Percentiles rank a stretch among this genome's conserved stretches.
Conservation (phyloP, 1,139 yeast species). For the Taphrina betulina region DNA sequence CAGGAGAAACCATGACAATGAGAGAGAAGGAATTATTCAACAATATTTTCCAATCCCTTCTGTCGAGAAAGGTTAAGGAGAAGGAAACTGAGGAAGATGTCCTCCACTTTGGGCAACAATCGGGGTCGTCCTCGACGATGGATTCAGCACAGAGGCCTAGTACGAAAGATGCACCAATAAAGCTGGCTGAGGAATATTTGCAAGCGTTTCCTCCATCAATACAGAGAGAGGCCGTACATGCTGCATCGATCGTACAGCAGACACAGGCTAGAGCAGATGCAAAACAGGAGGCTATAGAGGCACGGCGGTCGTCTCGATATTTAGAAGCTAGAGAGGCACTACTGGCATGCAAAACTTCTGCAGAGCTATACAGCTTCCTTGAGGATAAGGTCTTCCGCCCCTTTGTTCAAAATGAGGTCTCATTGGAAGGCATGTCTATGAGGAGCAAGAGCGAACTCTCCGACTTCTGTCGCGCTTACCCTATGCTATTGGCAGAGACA, state of each 20-base stretch:
- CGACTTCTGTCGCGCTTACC: constrained; percentile 37
- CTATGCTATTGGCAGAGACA: constrained; percentile 39
- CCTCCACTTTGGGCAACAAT: constrained; percentile 5
- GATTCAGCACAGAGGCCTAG: neutral
- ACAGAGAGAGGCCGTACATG: constrained; percentile 21
- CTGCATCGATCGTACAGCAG: constrained; percentile 11
- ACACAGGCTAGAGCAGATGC: constrained; percentile 24
- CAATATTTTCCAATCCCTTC: constrained; percentile 27
- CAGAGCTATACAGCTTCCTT: constrained; percentile 31
- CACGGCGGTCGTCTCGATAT: constrained; percentile 31
- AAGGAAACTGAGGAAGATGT: neutral
- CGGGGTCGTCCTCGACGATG: neutral
- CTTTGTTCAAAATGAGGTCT: constrained; percentile 32
- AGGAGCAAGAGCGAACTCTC: constrained; percentile 35
- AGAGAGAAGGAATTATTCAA: constrained; percentile 27
- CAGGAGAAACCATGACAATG: constrained; percentile 26
- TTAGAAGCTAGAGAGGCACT: constrained; percentile 26
- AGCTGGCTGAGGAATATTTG: constrained; percentile 5
- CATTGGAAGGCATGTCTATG: constrained; percentile 36
- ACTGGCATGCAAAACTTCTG: constrained; percentile 34
- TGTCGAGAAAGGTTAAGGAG: constrained; percentile 1
- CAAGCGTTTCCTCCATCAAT: constrained; percentile 35
- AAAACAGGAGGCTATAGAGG: constrained; percentile 14
- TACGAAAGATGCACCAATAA: neutral
- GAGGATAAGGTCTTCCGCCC: constrained; percentile 37